Base-by-base conservation (phyloP, 23 red algal species). In the Gracilaria caudata region DNA sequence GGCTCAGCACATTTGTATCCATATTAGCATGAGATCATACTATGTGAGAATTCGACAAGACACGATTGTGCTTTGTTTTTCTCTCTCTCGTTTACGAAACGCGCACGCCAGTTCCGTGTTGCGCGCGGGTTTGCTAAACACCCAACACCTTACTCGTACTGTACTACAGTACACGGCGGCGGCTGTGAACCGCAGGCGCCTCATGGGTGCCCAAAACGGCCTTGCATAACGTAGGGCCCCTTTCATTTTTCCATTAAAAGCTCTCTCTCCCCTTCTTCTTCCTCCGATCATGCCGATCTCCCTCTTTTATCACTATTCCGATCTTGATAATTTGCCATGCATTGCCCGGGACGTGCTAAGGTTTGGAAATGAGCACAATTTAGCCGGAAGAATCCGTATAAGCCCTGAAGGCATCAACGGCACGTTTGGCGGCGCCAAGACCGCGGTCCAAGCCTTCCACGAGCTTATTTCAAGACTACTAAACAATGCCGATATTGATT, bases 341-440 rank as follows among this genome's bases (percentile, higher is more conserved):
- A 47, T 89, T 17, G 85, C 85, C 28, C 45, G 35, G 29, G 43
- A 72, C 13, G 45, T 89, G 14, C 46, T 54, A 55, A 64, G 60
- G 28, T 49, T 79, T 12, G 85, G 85, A 2, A 47, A 45, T 19
- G 23, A 57, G 21, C 61, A 47, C 32, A 51, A 68, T 4, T 17
- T 89, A 29, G 73, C 56, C 35, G 85, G 85, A 35, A 75, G 85
- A 75, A 89, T 91, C n/a, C 76, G 76, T 23, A 49, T 91, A 10
- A 76, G 77, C 51, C 17, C 76, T 9, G 87, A 91, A 24, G 87
- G 87, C 2, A 91, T 91, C 58, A 91, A 91, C 77, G 87, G 57
- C 39, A 81, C 76, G 36, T 82, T 91, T 56, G 76, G 77, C 20
- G 87, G 87, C 29, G 20, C 28, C 41, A 39, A 65, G 21, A 32